A percentile compares a stretch with the other conserved stretches of the same genome.
Evolutionary conservation across 495 filamentous ascomycete species (phyloP).

Genomic region (Haplographium delicatum): DNA sequence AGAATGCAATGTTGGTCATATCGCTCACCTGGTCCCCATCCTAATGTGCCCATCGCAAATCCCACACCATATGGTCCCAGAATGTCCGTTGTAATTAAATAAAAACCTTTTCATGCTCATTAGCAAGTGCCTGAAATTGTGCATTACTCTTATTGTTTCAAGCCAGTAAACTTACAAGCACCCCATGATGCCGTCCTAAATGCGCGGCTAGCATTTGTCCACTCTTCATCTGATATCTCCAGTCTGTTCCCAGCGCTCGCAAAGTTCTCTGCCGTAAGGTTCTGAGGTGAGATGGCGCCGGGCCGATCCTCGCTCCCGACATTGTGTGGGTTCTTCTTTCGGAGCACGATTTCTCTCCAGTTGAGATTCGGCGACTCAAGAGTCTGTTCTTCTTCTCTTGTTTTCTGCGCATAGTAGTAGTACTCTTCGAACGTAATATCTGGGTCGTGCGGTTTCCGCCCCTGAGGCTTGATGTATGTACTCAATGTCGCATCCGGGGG

Average conservation of each 20-base stretch:
- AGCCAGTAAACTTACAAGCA: slow-evolving; percentile 16
- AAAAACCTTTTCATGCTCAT: slow-evolving; percentile 32
- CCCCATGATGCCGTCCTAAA: slow-evolving; percentile 44
- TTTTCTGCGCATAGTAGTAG: slow-evolving; percentile 40
- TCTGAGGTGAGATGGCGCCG: slow-evolving; percentile 5
- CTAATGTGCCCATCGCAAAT: slow-evolving; percentile 10
- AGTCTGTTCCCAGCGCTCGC: slow-evolving; percentile 6
- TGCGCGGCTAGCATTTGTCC: slow-evolving; percentile 37
- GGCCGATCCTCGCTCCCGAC: not conserved
- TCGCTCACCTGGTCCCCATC: slow-evolving; percentile 11
- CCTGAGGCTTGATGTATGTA: slow-evolving; percentile 37
- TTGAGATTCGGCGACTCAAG: slow-evolving; percentile 21
- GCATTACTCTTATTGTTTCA: no score
- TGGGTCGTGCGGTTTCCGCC: slow-evolving; percentile 22
- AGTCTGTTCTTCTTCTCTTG: slow-evolving; percentile 35
- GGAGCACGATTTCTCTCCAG: slow-evolving; percentile 20
- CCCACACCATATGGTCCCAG: slow-evolving; percentile 12
- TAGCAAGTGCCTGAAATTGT: not conserved
- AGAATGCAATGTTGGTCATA: not conserved
- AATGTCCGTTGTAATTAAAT: slow-evolving; percentile 48
- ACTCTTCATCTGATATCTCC: slow-evolving; percentile 30
- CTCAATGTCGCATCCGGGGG: slow-evolving; percentile 6
- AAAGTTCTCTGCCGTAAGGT: not conserved
- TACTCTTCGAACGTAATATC: slow-evolving; percentile 35
- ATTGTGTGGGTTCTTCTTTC: slow-evolving; percentile 3